phyloP scores from a whole-genome alignment of 148 eudicot genomes.

The Selenicereus undatus region DNA sequence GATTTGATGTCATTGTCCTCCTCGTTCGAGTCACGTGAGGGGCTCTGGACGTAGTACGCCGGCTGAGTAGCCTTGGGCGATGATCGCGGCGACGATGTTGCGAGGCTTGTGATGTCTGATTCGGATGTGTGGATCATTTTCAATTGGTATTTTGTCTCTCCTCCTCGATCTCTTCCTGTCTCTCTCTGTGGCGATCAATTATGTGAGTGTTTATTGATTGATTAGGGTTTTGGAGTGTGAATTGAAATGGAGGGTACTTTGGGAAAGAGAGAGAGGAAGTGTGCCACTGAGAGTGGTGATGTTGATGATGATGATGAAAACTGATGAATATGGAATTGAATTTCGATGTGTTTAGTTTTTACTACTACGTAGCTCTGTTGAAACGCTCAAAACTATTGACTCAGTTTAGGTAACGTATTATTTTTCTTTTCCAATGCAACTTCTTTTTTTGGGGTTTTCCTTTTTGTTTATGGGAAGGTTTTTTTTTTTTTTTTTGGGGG shows the following conservation, averaged over 20 bases:
- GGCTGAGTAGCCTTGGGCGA: slow-evolving; percentile 31
- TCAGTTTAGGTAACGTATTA: background rate
- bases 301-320: slow-evolving; percentile 4
- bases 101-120: slow-evolving; percentile 34
- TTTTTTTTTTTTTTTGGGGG: too few relatives aligned
- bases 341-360: background rate
- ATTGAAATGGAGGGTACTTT: background rate
- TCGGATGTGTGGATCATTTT: slow-evolving; percentile 36
- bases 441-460: background rate
- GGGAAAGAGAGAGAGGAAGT: background rate
- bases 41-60: slow-evolving; percentile 50
- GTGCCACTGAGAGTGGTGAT: slow-evolving; percentile 12
- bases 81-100: slow-evolving; percentile 29
- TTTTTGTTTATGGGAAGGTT: too few relatives aligned
- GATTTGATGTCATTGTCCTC: slow-evolving; percentile 38
- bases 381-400: background rate
- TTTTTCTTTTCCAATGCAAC: background rate
- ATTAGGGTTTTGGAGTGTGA: background rate
- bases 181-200: background rate
- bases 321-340: background rate
- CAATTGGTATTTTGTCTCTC: too few relatives aligned
- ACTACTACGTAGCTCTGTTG: background rate
- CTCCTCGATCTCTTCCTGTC: background rate
- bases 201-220: background rate
- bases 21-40: slow-evolving; percentile 52